Base-by-base conservation (phyloP, 306 rosid genomes). In the Cucumis melo region DNA sequence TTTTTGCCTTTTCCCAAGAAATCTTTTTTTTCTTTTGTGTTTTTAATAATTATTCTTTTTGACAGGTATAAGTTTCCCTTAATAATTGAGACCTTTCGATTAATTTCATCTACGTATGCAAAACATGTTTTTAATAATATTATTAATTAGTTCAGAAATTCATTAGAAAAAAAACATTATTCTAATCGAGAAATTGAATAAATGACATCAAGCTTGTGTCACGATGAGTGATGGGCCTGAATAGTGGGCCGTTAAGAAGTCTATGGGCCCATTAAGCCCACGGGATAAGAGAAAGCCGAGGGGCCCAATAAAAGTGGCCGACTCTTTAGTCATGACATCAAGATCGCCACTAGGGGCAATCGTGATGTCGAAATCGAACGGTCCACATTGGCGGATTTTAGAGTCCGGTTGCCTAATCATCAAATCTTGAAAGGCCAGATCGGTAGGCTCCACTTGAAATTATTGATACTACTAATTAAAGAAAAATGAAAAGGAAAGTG, bases 241-340 rank as follows among this genome's bases (percentile, higher is more conserved):
- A 1, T 0, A 24, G 53, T 24, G 29, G 56, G 75, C 56, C 55
- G 38, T 48, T 6, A 16, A 10, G 9, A 27, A 15, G 34, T 4
- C 20, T 3, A 15, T 23, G 34, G 75, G 75, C 76, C 60, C 76
- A 50, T 50, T 15, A 10, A 24, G 42, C 59, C 8, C 60, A 50
- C 59, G 54, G 57, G 32, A 75, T 23, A 4, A 54, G 38, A 32
- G 53, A 23, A 23, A 23, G 17, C 17, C 10, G 77, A 10, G 34
- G 75, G 76, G 44, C 59, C 76, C 44, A 72, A 50, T 72, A 48
- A 72, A 68, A 50, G 59, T 72, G 76, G 59, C 60, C 56, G 67
- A 56, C 68, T 75, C 38, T 17, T 16, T 7, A 75, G 55, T 42
- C 38, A 57, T 57, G 36, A 21, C 55, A 58, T 75, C 67, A 14